Evolutionary conservation across 331 rosid genomes (phyloP), one percentile per base, ranked within the genome.

Genomic region (Stylosanthes scabra): DNA sequence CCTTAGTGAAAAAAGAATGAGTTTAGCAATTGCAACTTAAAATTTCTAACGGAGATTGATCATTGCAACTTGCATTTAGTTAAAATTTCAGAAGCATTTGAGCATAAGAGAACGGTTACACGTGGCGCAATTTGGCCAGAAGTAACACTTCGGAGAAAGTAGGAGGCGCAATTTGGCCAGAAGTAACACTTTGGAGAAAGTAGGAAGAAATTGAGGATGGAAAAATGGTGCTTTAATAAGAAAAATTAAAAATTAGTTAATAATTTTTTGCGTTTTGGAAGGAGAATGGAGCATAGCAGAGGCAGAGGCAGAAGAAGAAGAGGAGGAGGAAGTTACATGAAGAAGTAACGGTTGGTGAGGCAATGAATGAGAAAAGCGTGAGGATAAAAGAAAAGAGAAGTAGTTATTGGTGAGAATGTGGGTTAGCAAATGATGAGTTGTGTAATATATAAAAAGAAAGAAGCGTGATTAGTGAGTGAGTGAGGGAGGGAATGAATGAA

Each of bases 21-120:
- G 62, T 72, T 72, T 16, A 72, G 80, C 41, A 58, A 74, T 8
- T 13, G 82, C 25, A 20, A 20, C 25, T 20, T 20, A 20, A 20
- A 20, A 69, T 59, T 63, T 73, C 45, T 52, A 89, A 81, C 88
- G 90, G 76, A 71, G 83, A 68, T 83, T 78, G 91, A 81, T 86
- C 1, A 49, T 71, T 63, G 61, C 55, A 67, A 79, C 65, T 85
- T 74, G 84, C 85, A 86, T 81, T 81, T 84, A 61, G 71, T 25
- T 25, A 63, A 47, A 55, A 51, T 63, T 78, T 78, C 54, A 80
- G 66, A 82, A 66, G 81, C 74, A 52, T 20, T 66, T 66, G 59
- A 62, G 79, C 66, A 78, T 25, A 84, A 74, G 56, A 54, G 25
- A 74, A 20, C 8, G 39, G 54, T 45, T 44, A 56, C 71, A 16